These are phyloP conservation scores for Nannochloropsis salina DNA, from an alignment of 108 stramenopile genomes.

Conservation along the genomic window DNA sequence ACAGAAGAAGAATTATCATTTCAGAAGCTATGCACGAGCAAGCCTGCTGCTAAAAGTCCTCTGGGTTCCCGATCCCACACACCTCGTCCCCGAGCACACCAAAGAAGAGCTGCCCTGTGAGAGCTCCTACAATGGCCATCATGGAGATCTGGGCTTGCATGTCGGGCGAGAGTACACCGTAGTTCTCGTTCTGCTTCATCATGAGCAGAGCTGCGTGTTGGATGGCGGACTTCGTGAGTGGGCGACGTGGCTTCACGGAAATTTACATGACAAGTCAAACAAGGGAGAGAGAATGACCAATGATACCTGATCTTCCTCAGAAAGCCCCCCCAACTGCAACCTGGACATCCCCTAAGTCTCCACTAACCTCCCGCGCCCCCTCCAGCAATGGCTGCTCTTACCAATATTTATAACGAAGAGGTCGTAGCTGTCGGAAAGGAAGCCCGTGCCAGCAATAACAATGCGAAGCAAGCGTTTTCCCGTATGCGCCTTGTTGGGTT, in stretches of 20 bases:
- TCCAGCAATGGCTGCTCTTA: not conserved
- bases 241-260: too few species aligned
- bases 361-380: too few species aligned
- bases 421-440: not conserved
- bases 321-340: too few species aligned
- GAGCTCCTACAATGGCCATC: not conserved
- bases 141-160: not conserved
- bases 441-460: not conserved
- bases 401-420: slow-evolving; percentile 18
- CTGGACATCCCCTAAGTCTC: too few species aligned
- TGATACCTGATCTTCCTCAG: too few species aligned
- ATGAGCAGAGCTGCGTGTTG: not conserved
- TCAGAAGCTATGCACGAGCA: too few species aligned
- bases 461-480: slow-evolving; percentile 19
- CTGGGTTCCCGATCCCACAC: not conserved
- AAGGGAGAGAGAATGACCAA: too few species aligned
- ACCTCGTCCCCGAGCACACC: slow-evolving; percentile 6
- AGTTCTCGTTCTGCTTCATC: not conserved
- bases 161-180: not conserved
- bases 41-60: too few species aligned
- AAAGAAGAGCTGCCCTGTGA: not conserved
- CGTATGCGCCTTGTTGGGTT: not conserved
- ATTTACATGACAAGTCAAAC: too few species aligned
- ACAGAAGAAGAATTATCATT: too few species aligned
- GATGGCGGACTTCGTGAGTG: too few species aligned